Evolutionary conservation across 2,329 filamentous ascomycete genomes (phyloP), one percentile per base, ranked within the genome.

Genomic region (Claviceps monticola): DNA sequence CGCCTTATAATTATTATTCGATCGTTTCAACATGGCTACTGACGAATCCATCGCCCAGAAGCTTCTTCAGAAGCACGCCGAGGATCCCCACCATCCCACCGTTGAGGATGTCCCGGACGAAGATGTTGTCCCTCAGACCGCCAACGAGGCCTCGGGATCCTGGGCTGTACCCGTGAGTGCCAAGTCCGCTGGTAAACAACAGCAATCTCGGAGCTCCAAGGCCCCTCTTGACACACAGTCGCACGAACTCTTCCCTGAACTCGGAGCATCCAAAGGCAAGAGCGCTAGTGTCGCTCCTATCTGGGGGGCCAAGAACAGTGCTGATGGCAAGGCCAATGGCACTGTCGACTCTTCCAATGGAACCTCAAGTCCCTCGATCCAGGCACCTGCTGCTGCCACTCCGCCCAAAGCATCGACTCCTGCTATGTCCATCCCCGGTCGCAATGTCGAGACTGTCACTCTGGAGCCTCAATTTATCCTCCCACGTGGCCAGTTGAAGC

Each of bases 221-320:
- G 60, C 74, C 41, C 51, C 61, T 50, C 72, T 96, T 55, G 88
- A 97, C 67, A 90, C 88, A 19, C 79, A 87, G 62, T 95, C 88
- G 17, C 86, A 94, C 64, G 90, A 97, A 68, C 74, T 87, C 54
- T 98, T 98, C 76, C 93, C 93, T n/a, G 83, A 90, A 60, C 79
- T 98, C 46, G 91, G 90, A 56, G 78, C 71, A 21, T 68, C 75
- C 53, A 82, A 81, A 67, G 73, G 81, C 50, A 90, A 89, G 68
- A 73, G 81, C 56, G 75, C 81, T 53, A 78, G 80, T 58, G 76
- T 81, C 54, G 75, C 83, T 46, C 81, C 84, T 46, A 82, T 86
- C 59, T 96, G 91, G 89, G 85, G 85, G 56, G 79, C 78, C 38
- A 86, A 84, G 70, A 82, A 76, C 64, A 72, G 75, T 53, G 69